Base-by-base conservation (phyloP, 495 filamentous ascomycete species). In the Terfezia boudieri region DNA sequence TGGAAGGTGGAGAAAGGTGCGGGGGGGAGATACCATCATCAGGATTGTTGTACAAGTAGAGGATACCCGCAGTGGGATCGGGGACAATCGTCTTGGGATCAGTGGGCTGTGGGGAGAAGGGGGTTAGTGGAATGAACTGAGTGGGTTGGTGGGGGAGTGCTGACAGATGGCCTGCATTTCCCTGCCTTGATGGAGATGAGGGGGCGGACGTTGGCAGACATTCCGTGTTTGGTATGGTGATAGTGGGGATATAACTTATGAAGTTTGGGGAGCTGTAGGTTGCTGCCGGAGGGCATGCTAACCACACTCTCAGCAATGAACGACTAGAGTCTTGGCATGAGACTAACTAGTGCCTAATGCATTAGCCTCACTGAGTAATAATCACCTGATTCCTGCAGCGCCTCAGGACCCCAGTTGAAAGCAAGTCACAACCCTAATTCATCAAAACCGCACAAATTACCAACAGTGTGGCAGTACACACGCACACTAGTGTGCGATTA, bases 101-200 rank as follows among this genome's bases (percentile, higher is more conserved):
- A 49, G 71, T 68, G 16, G 73, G 76, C 64, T 67, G 70, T 81
- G 83, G 52, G 7, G 2, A 7, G 26, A 5, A 32, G 4, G 26
- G 26, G 7, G 26, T 32, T 32, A 32, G 26, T 32, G 26, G 26
- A 32, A 4, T 32, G 26, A 5, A 2, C 26, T 32, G 26, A 32
- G 26, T 32, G 4, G 26, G 26, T 32, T 32, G 26, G 26, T 32
- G 22, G 36, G 54, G 11, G 51, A 49, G 36, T 51, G 16, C 16
- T 14, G 51, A 43, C 23, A 52, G 37, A 53, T 37, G 49, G 56
- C 20, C 87, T 79, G 70, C 92, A 99, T 67, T 76, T 78, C 66
- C 92, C 92, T 59, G 88, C 92, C 75, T 94, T 96, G 74, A 99
- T 95, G 5, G 87, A 92, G 64, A 99, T 87, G 62, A 94, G 75